These are phyloP conservation scores for Scedosporium minutisporum DNA, from an alignment of 2,329 filamentous ascomycete genomes.

Conservation along the genomic window DNA sequence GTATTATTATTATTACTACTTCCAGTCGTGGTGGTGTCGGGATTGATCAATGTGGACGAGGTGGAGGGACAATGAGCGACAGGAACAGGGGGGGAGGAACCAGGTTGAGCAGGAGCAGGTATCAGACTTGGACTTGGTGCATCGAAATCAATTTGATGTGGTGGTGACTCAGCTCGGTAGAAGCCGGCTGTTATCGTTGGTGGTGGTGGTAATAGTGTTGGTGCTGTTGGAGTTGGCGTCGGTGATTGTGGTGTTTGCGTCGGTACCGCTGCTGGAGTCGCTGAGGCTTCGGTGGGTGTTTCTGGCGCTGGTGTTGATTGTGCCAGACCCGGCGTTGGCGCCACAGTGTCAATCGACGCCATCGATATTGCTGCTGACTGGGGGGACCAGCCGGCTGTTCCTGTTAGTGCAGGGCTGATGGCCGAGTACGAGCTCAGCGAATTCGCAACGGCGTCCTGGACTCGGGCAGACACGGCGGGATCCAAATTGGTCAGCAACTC, in stretches of 20 bases:
- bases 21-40: slow-evolving; percentile 11
- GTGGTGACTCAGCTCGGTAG: slow-evolving; percentile 5
- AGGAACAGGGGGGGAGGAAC: not conserved
- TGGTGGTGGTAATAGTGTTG: slow-evolving; percentile 14
- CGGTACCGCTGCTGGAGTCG: not conserved
- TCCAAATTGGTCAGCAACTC: slow-evolving; percentile 38
- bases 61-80: not conserved
- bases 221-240: slow-evolving; percentile 13
- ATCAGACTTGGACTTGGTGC: not conserved
- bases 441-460: slow-evolving; percentile 36
- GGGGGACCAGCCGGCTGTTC: slow-evolving; percentile 10
- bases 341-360: slow-evolving; percentile 13
- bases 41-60: slow-evolving; percentile 12
- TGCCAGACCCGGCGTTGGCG: slow-evolving; percentile 17
- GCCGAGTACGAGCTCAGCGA: slow-evolving; percentile 35
- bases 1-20: slow-evolving; percentile 9
- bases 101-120: not conserved
- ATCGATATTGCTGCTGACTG: not conserved
- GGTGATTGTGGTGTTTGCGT: slow-evolving; percentile 8
- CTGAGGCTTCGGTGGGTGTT: slow-evolving; percentile 22
- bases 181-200: not conserved
- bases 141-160: not conserved
- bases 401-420: slow-evolving; percentile 27
- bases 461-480: slow-evolving; percentile 33
- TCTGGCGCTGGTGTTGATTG: slow-evolving; percentile 19